A percentile compares a stretch with the other conserved stretches of the same genome.
phyloP scores from a whole-genome alignment of 2,329 filamentous ascomycete genomes.

The Fusarium sambucinum region DNA sequence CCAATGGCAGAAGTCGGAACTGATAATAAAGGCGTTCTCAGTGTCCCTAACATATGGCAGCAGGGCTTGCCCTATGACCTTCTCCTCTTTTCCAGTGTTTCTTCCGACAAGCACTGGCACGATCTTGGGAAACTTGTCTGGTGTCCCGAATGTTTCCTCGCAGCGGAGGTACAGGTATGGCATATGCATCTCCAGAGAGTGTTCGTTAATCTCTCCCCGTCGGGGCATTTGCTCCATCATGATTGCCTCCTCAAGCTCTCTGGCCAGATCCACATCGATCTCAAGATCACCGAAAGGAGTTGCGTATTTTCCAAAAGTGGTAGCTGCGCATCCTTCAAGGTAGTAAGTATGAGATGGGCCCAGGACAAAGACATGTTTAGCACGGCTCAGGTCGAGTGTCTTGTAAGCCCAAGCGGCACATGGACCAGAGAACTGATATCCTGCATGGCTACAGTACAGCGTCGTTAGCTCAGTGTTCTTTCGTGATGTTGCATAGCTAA shows the following conservation, averaged over 20 bases:
- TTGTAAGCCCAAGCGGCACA: conserved; percentile 97
- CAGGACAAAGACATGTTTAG: conserved; percentile 90
- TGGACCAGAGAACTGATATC: conserved; percentile 90
- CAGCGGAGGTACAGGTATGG: conserved; percentile 90
- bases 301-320: conserved; percentile 75
- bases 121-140: conserved; percentile 75
- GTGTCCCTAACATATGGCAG: conserved; percentile 82
- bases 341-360: conserved; percentile 93
- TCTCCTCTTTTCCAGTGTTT: conserved; percentile 74
- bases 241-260: conserved; percentile 58
- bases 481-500: accelerated
- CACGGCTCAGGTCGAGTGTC: conserved; percentile 81
- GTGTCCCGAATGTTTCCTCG: conserved; percentile 61
- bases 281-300: conserved; percentile 79
- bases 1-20: conserved; percentile 98
- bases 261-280: conserved; percentile 70
- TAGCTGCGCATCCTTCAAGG: conserved; percentile 80
- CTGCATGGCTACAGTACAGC: conserved; percentile 77
- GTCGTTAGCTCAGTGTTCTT: not conserved
- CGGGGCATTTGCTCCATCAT: conserved; percentile 68
- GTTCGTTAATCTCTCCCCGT: conserved; percentile 80
- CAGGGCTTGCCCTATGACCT: conserved; percentile 74
- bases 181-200: conserved; percentile 96
- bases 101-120: conserved; percentile 89
- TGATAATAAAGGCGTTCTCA: conserved; percentile 85